Evolutionary conservation across 768 basidiomycete genomes (phyloP).

Genomic region (Amanita fuliginea): DNA sequence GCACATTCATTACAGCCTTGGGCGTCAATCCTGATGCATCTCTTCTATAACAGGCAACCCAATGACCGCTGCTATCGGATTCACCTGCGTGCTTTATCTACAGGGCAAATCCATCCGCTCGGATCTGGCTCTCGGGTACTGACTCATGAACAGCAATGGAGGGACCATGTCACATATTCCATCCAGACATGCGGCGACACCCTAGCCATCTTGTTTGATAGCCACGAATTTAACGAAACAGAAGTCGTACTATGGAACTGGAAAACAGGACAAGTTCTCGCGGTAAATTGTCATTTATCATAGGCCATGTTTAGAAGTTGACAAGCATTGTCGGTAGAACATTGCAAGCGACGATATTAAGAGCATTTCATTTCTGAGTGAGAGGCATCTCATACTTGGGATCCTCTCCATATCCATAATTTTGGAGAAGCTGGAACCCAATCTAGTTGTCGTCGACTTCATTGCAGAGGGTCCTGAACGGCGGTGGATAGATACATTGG

Average conservation of each 20-base stretch:
- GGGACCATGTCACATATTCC: conserved; percentile 22
- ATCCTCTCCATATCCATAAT: conserved; percentile 12
- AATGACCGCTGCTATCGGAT: conserved; percentile 19
- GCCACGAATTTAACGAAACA: conserved; percentile 20
- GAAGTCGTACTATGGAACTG: conserved; percentile 58
- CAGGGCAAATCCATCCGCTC: conserved; percentile 33
- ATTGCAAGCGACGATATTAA: conserved; percentile 22
- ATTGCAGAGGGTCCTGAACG: conserved; percentile 17
- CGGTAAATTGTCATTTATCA: conserved; percentile 27
- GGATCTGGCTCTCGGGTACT: conserved; percentile 25
- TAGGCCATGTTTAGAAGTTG: neutral
- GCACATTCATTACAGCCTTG: neutral
- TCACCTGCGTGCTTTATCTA: conserved; percentile 34
- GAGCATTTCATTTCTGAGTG: conserved; percentile 32
- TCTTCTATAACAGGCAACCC: conserved; percentile 3
- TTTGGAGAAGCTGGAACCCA: conserved; percentile 15
- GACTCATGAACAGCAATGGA: conserved; percentile 14
- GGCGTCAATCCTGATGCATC: neutral
- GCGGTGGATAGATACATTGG: conserved; percentile 18
- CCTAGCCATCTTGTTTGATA: conserved; percentile 37
- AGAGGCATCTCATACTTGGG: conserved; percentile 27
- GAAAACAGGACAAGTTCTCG: conserved; percentile 39
- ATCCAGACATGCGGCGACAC: conserved; percentile 48
- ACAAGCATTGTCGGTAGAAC: conserved; percentile 12
- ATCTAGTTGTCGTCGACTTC: conserved; percentile 31